Conservation (phyloP, 2,329 filamentous ascomycete species). For the Nakataea oryzae region DNA sequence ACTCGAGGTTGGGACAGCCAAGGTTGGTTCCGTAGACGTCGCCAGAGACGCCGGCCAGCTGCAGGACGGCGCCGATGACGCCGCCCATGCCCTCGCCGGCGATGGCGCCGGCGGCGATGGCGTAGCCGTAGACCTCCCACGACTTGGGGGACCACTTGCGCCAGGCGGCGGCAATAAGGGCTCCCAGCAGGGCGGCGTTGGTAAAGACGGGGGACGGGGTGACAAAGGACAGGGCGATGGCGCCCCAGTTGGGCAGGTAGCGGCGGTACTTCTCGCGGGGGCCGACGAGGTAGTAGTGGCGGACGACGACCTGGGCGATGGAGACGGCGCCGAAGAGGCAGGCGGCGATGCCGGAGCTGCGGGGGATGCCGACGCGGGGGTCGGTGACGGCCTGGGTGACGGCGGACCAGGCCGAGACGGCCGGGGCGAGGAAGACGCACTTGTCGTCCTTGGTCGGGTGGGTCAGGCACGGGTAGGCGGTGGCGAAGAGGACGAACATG, state of each 20-base stretch:
- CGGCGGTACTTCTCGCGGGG: conserved; percentile 39
- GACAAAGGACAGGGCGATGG: conserved; percentile 47
- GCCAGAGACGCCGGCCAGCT: conserved; percentile 9
- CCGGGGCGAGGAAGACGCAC: conserved; percentile 53
- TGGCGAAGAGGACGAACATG: conserved; percentile 57
- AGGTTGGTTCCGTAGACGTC: conserved; percentile 3
- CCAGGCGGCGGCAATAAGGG: conserved; percentile 41
- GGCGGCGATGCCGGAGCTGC: conserved; percentile 44
- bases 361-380: conserved; percentile 43
- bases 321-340: conserved; percentile 43
- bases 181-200: conserved; percentile 47
- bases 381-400: conserved; percentile 53
- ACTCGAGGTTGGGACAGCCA: conserved; percentile 1
- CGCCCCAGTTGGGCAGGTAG: conserved; percentile 54
- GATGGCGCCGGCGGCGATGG: conserved; percentile 49
- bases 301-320: conserved; percentile 37
- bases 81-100: conserved; percentile 54
- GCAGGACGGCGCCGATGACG: conserved; percentile 26
- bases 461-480: conserved; percentile 56
- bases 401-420: conserved; percentile 55
- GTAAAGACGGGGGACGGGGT: conserved; percentile 45
- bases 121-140: conserved; percentile 50
- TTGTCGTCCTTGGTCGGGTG: conserved; percentile 28
- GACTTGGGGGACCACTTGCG: conserved; percentile 36
- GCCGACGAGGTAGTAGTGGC: conserved; percentile 44